phyloP scores from a whole-genome alignment of 2,329 filamentous ascomycete genomes.

The Colletotrichum graminicola region DNA sequence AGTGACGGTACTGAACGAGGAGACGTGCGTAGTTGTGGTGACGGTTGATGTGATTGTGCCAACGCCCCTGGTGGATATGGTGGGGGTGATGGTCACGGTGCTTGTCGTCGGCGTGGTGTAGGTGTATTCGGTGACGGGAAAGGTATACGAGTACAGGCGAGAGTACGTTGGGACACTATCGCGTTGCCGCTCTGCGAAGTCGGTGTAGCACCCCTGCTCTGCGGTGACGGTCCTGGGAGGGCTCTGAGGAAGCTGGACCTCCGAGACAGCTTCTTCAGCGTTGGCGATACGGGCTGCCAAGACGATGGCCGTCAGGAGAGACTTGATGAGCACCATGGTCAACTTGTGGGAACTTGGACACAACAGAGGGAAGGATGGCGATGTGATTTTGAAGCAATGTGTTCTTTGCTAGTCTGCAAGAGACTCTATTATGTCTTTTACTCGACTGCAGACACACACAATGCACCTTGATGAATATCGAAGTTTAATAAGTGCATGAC shows the following conservation, averaged over 20 bases:
- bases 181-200: neutral
- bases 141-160: constrained; percentile 29
- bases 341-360: neutral
- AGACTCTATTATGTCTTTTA: neutral
- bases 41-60: constrained; percentile 13
- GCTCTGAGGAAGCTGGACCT: neutral
- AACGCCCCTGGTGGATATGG: neutral
- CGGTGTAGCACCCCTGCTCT: constrained; percentile 37
- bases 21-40: constrained; percentile 21
- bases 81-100: constrained; percentile 28
- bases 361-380: too few species aligned
- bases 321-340: constrained; percentile 8
- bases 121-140: constrained; percentile 25
- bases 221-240: constrained; percentile 12
- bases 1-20: constrained; percentile 15
- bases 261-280: neutral
- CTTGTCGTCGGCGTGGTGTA: constrained; percentile 24
- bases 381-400: neutral
- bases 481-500: neutral
- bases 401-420: neutral
- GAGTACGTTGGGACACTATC: constrained; percentile 19
- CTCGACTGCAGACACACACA: neutral
- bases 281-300: neutral
- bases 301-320: neutral
- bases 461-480: constrained; percentile 1